Conservation (phyloP, 805 yeast genomes). For the Wickerhamomyces bovis region DNA sequence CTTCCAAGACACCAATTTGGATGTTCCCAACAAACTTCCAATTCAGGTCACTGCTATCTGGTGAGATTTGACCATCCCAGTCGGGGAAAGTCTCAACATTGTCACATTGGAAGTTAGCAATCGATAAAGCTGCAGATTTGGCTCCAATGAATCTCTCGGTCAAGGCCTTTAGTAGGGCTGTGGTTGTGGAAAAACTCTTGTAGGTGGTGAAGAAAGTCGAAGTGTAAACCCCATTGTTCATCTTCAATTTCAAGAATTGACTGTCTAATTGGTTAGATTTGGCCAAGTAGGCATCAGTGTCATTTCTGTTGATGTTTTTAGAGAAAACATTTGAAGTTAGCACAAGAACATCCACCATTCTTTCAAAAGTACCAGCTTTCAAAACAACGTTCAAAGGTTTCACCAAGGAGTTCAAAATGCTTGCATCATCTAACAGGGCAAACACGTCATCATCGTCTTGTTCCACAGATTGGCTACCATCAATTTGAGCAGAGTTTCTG, state of each 20-base stretch:
- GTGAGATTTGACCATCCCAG: conserved; percentile 41
- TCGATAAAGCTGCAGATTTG: conserved; percentile 51
- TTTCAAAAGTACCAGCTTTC: conserved; percentile 68
- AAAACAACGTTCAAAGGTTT: conserved; percentile 40
- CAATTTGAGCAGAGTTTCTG: conserved; percentile 24
- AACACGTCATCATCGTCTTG: conserved; percentile 26
- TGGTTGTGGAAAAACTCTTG: conserved; percentile 58
- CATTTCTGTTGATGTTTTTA: conserved; percentile 34
- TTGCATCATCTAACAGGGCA: conserved; percentile 26
- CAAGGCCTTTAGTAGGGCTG: conserved; percentile 44
- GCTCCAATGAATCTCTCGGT: conserved; percentile 56
- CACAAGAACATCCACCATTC: conserved; percentile 73
- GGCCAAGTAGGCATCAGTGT: conserved; percentile 34
- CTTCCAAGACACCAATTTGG: conserved; percentile 77
- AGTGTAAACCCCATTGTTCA: conserved; percentile 61
- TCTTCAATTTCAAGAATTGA: conserved; percentile 40
- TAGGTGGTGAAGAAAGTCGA: conserved; percentile 66
- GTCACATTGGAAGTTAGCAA: conserved; percentile 28
- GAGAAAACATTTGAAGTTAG: conserved; percentile 59
- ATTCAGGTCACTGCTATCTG: conserved; percentile 45
- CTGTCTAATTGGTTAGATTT: conserved; percentile 30
- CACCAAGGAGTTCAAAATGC: conserved; percentile 19
- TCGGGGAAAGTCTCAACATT: conserved; percentile 39
- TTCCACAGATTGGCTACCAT: conserved; percentile 22
- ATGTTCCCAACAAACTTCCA: conserved; percentile 68